Evolutionary conservation across 805 yeast genomes (phyloP).

Genomic region (Candida maltosa): DNA sequence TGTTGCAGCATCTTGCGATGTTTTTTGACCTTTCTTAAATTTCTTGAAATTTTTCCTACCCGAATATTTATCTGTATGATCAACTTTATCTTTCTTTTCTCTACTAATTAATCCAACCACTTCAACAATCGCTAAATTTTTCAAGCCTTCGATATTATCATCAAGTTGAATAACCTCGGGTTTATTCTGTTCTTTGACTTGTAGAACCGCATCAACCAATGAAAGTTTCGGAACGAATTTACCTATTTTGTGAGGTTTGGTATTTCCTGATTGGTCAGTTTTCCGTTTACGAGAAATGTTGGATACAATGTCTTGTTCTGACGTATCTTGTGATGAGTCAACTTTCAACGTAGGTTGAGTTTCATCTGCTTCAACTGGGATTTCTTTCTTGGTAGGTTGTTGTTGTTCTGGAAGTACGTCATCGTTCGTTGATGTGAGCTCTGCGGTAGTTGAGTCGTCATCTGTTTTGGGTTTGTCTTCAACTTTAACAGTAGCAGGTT

Average conservation of each 20-base stretch:
- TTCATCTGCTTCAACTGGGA: too few relatives aligned
- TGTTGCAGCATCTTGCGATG: background rate
- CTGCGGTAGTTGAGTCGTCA: too few relatives aligned
- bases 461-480: too few relatives aligned
- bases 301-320: too few relatives aligned
- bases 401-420: too few relatives aligned
- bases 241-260: conserved; percentile 9
- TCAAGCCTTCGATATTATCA: conserved; percentile 12
- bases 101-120: conserved; percentile 19
- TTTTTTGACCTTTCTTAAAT: conserved; percentile 19
- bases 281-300: too few relatives aligned
- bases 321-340: too few relatives aligned
- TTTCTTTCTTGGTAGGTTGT: too few relatives aligned
- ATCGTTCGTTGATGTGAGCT: too few relatives aligned
- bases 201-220: conserved; percentile 26
- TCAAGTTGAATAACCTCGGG: conserved; percentile 19
- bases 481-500: too few relatives aligned
- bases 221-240: conserved; percentile 15
- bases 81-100: background rate
- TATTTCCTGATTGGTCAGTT: background rate
- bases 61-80: conserved; percentile 4
- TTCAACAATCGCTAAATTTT: conserved; percentile 30
- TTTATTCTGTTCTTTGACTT: conserved; percentile 22
- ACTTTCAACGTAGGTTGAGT: too few relatives aligned
- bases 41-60: conserved; percentile 29